Conservation (phyloP, 805 yeast species). For the Candida sanyiensis region DNA sequence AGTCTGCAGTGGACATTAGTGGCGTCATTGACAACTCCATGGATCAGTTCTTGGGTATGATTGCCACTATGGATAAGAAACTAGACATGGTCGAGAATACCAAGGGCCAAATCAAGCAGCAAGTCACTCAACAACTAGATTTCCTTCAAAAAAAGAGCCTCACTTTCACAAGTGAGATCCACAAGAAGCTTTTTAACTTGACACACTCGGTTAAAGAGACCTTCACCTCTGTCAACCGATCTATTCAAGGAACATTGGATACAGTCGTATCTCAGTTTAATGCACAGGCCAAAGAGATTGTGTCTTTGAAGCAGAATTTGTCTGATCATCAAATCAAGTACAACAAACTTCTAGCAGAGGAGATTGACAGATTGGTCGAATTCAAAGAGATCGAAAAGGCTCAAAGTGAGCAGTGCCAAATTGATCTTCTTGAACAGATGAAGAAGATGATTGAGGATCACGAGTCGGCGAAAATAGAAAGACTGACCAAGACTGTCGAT, state of each 20-base stretch:
- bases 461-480: constrained; percentile 6
- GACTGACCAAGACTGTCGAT: constrained; percentile 7
- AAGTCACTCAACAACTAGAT: constrained; percentile 16
- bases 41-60: constrained; percentile 2
- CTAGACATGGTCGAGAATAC: constrained; percentile 17
- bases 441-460: constrained; percentile 9
- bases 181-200: constrained; percentile 10
- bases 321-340: constrained; percentile 15
- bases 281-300: constrained; percentile 18
- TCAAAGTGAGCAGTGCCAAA: constrained; percentile 7
- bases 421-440: constrained; percentile 12
- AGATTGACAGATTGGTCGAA: constrained; percentile 4
- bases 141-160: constrained; percentile 10
- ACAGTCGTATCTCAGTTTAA: constrained; percentile 16
- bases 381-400: constrained; percentile 12
- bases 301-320: constrained; percentile 13
- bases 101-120: constrained; percentile 14
- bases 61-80: background rate
- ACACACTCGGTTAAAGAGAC: constrained; percentile 1
- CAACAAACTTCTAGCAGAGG: constrained; percentile 8
- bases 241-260: constrained; percentile 3
- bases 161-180: constrained; percentile 8
- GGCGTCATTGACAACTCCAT: constrained; percentile 10
- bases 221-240: background rate
- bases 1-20: background rate